Evolutionary conservation across 148 eudicot genomes (phyloP).

Genomic region (Oxyria digyna): DNA sequence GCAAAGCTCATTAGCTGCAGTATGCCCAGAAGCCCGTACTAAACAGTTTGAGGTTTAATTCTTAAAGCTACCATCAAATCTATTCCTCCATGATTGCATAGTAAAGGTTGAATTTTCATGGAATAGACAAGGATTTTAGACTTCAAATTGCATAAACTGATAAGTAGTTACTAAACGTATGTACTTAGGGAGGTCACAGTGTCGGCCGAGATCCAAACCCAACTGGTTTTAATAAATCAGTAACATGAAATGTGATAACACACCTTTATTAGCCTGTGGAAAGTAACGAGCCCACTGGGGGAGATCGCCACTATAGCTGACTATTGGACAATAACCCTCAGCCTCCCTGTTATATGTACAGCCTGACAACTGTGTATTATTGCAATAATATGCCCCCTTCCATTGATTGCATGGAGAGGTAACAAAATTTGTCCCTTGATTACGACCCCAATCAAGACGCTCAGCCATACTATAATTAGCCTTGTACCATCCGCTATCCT

Average conservation of each 20-base stretch:
- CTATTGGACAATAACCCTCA: slow-evolving; percentile 93
- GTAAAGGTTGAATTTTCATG: background rate
- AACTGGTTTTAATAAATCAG: background rate
- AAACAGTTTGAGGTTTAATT: background rate
- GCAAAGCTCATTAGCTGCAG: background rate
- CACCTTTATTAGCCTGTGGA: slow-evolving; percentile 91
- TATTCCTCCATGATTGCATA: background rate
- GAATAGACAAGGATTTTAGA: background rate
- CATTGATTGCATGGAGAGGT: slow-evolving; percentile 71
- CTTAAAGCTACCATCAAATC: background rate
- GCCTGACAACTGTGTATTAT: slow-evolving; percentile 86
- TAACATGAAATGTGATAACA: background rate
- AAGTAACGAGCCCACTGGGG: slow-evolving; percentile 96
- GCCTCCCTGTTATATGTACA: slow-evolving; percentile 98
- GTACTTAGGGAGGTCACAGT: background rate
- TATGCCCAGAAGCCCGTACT: background rate
- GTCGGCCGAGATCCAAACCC: background rate
- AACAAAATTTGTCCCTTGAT: slow-evolving; percentile 90
- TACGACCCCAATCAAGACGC: slow-evolving; percentile 90
- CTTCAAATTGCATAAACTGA: background rate
- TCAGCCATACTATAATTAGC: slow-evolving; percentile 98
- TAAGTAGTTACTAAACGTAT: background rate
- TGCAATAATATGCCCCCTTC: slow-evolving; percentile 97
- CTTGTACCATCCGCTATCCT: slow-evolving; percentile 95
- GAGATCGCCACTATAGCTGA: slow-evolving; percentile 67